Conservation (phyloP, 306 rosid species). For the Gastrolobium bilobum region DNA sequence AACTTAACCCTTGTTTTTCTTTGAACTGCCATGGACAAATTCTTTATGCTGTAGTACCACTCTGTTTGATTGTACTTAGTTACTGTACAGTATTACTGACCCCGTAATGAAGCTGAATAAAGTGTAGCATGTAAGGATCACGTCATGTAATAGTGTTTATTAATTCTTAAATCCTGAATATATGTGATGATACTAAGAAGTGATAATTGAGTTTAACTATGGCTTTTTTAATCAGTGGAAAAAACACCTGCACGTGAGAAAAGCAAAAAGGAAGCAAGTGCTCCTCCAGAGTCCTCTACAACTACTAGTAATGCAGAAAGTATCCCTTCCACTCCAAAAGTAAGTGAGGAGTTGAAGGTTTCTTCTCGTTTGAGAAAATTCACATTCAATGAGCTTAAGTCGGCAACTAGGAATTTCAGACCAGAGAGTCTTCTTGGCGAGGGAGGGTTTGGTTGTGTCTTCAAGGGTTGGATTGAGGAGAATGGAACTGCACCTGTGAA, state of each 20-base stretch:
- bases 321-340: conserved; percentile 75
- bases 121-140: conserved; percentile 15
- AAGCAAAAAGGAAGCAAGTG: conserved; percentile 60
- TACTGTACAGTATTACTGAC: conserved; percentile 18
- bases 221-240: conserved; percentile 54
- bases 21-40: background rate
- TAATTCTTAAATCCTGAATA: conserved; percentile 12
- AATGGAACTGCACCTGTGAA: conserved; percentile 97
- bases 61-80: conserved; percentile 24
- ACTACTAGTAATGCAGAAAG: conserved; percentile 84
- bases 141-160: conserved; percentile 40
- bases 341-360: conserved; percentile 89
- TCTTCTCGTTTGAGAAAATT: conserved; percentile 88
- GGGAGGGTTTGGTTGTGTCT: conserved; percentile 98
- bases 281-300: conserved; percentile 73
- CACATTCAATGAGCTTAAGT: conserved; percentile 86
- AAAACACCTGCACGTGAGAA: conserved; percentile 62
- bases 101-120: conserved; percentile 23
- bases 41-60: conserved; percentile 6
- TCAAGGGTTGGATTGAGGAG: conserved; percentile 98
- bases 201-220: conserved; percentile 19
- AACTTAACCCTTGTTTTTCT: background rate
- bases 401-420: conserved; percentile 92
- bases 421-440: conserved; percentile 99
- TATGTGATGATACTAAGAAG: background rate